Evolutionary conservation across 129 eudicot species (phyloP), one percentile per base, ranked within the genome.

Genomic region (Ambrosia trifida): DNA sequence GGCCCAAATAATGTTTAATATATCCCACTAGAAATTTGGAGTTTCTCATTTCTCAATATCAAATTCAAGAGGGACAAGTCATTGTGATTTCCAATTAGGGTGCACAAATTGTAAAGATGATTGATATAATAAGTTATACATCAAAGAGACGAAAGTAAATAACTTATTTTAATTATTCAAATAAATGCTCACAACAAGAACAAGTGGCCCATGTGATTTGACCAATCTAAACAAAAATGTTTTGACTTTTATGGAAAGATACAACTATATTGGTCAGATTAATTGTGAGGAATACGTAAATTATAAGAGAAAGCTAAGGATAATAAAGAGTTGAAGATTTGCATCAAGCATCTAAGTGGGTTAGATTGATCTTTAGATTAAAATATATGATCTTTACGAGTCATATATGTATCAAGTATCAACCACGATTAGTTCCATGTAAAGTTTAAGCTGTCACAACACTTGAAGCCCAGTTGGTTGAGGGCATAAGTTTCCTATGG

Each of bases 1-100:
- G 69, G 41, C 33, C 76, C 76, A 60, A 61, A 49, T 46, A 6
- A 40, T 51, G 58, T 75, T 65, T 75, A 66, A 40, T 66, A 56
- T 75, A 44, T n/a, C 30, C 57, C 44, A 66, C 38, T 50, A 75
- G 44, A 54, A 66, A 74, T 58, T 52, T 66, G 58, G 12, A 33
- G 20, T 41, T 54, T 66, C 36, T 64, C 47, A 65, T 41, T 54
- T 66, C 36, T 64, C 47, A 65, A 5, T 74, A 65, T 24, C 57
- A 53, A 28, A 52, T 53, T 74, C 36, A 66, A 53, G 35, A 66
- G 38, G 58, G 66, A 30, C 49, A 43, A 75, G 58, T 75, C 20
- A 43, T 66, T 44, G 17, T 65, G 64, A 43, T 28, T 67, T 66
- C 4, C 28, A 11, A 33, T 12, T 53, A 65, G 58, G 67, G 44